Evolutionary conservation across 768 basidiomycete genomes (phyloP), one percentile per base, ranked within the genome.

Genomic region (Psilocybe cyanescens): DNA sequence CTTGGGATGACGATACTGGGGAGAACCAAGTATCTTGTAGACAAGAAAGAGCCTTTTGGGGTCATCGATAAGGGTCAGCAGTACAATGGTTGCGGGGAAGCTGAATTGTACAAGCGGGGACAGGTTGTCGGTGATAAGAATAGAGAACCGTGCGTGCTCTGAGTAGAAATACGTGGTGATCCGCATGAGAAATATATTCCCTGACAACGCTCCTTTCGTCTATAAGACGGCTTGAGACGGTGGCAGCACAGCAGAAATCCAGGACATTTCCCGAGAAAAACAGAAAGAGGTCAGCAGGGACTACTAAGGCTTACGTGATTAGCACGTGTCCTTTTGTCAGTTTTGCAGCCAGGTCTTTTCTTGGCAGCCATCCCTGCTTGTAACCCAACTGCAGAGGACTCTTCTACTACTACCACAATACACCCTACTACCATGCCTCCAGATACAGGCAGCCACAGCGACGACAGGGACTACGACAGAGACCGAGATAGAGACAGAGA

Each of bases 321-420:
- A 14, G 65, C 76, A 76, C 75, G 76, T 78, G 75, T 68, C 54
- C 8, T 46, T 49, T 62, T 67, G 65, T 71, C 72, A 74, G 74
- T 75, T 77, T 75, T 74, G 72, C 74, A 60, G 24, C 24, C 24
- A 24, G 24, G 68, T 72, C 73, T 74, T 75, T 75, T 75, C 73
- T 72, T 72, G 74, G 69, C 62, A 54, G 63, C 55, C 24, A 24
- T 24, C 24, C 24, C 24, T 24, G 24, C 19, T 24, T 24, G 24
- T 24, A 24, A 24, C 24, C 24, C 24, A 24, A 24, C 24, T 24
- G 24, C 24, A 24, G 24, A 2, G 24, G 24, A 24, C 24, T 55
- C 58, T 61, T 47, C 63, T 68, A 61, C 62, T 67, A 64, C 49
- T 60, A 11, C 11, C 41, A 44, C 11, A 24, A 44, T 7, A 44